Evolutionary conservation across 2,329 filamentous ascomycete genomes (phyloP).

Genomic region (Aspergillus fumigatus): DNA sequence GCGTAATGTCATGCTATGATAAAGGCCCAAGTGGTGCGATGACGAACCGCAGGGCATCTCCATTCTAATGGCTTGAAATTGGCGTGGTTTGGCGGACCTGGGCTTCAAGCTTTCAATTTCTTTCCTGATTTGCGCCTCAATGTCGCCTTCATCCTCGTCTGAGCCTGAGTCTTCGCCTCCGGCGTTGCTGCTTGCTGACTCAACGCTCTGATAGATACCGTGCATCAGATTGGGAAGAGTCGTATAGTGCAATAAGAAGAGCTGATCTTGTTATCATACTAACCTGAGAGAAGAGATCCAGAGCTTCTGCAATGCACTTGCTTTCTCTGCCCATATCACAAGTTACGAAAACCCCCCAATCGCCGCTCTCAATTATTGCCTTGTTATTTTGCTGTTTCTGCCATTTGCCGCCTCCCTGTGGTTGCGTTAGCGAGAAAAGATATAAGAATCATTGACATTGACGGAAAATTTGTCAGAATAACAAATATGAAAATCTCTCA

Average conservation of each 20-base stretch:
- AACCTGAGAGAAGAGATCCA: constrained; percentile 55
- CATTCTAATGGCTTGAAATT: constrained; percentile 51
- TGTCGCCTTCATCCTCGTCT: constrained; percentile 44
- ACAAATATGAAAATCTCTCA: background rate
- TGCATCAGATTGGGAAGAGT: constrained; percentile 1
- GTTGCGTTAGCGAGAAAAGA: constrained; percentile 1
- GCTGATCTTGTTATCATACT: constrained; percentile 12
- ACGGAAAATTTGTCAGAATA: background rate
- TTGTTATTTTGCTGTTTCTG: constrained; percentile 22
- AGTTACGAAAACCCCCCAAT: constrained; percentile 60
- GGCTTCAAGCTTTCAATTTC: constrained; percentile 53
- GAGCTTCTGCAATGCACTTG: constrained; percentile 55
- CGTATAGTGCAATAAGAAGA: background rate
- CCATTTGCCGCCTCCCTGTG: constrained; percentile 28
- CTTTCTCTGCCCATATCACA: constrained; percentile 58
- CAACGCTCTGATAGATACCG: constrained; percentile 13
- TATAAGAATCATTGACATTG: background rate
- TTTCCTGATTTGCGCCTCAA: constrained; percentile 57
- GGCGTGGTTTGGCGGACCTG: constrained; percentile 41
- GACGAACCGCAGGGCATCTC: constrained; percentile 47
- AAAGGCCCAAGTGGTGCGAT: constrained; percentile 5
- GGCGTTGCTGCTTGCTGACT: constrained; percentile 13
- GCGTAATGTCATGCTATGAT: constrained; percentile 13
- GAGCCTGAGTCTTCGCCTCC: constrained; percentile 26
- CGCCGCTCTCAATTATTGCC: constrained; percentile 42